Base-by-base conservation (phyloP, 2,329 filamentous ascomycete species). In the Aspergillus quadricinctus region DNA sequence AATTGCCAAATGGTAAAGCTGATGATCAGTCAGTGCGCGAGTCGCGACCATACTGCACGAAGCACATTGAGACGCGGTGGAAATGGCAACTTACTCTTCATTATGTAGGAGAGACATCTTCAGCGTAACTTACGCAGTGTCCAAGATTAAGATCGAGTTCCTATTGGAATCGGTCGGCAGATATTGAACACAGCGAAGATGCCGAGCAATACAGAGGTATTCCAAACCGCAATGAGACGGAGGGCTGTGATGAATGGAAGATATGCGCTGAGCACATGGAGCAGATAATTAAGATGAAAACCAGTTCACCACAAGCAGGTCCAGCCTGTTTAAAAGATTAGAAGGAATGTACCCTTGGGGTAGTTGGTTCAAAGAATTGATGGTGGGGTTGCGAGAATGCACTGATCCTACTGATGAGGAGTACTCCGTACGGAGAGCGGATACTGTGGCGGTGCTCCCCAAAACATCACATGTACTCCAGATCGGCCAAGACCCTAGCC, bases 1-100 rank as follows among this genome's bases (percentile, higher is more conserved):
- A 88, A 76, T 66, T 86, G 83, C 78, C 85, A 88, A 57, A 86
- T 81, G 31, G 84, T 82, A 68, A 88, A 88, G 67, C 83, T 85
- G 67, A 55, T 31, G 19, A 37, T 9, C 3, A 27, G 48, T 68
- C 57, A 66, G 57, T 61, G 21, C 43, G 49, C 46, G 43, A 53
- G n/a, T 48, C 23, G 31, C 28, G 48, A 31, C 14, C 31, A 27
- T 46, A 45, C 27, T 29, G 35, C 14, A 50, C 40, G 25, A 45
- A 49, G 52, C 6, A 11, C 4, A 37, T 50, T 5, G 49, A 50
- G 27, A 45, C 40, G 21, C 54, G 23, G 52, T 52, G 31, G 40
- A 45, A 28, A 46, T 45, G 28, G 19, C 31, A 31, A 72, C 77
- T 55, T 73, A 80, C 78, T 80, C 78, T 75, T 80, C 78, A 60